Evolutionary conservation across 148 eudicot genomes (phyloP).

Genomic region (Rhododendron molle): DNA sequence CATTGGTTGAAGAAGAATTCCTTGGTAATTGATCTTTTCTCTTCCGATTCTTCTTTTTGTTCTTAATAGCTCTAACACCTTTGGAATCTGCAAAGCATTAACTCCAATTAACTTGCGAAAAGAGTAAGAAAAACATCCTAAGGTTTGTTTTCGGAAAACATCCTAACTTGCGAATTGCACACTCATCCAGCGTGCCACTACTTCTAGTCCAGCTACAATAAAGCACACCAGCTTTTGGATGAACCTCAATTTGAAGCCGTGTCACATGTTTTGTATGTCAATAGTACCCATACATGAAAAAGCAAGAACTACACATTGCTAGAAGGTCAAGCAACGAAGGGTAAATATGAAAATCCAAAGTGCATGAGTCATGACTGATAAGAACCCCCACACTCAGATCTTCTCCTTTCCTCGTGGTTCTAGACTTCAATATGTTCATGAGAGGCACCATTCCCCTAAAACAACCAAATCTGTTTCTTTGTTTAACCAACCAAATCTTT

Average conservation of each 20-base stretch:
- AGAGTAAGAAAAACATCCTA: not conserved
- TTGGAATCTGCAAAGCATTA: slow-evolving; percentile 48
- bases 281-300: not conserved
- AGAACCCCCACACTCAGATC: not conserved
- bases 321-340: not conserved
- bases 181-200: not conserved
- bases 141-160: not conserved
- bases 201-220: not conserved
- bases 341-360: not conserved
- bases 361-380: not conserved
- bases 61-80: slow-evolving; percentile 45
- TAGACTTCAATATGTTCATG: not conserved
- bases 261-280: not conserved
- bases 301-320: not conserved
- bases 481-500: not conserved
- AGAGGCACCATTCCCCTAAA: not conserved
- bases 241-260: not conserved
- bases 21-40: slow-evolving; percentile 44
- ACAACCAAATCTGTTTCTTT: not conserved
- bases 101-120: slow-evolving; percentile 7
- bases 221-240: not conserved
- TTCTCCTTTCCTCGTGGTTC: not conserved
- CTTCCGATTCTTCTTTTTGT: slow-evolving; percentile 70
- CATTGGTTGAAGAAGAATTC: slow-evolving; percentile 31
- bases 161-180: not conserved